A percentile compares a stretch with the other conserved stretches of the same genome.
These are phyloP conservation scores for Diaporthe vexans DNA, from an alignment of 2,329 filamentous ascomycete species.

Conservation along the genomic window DNA sequence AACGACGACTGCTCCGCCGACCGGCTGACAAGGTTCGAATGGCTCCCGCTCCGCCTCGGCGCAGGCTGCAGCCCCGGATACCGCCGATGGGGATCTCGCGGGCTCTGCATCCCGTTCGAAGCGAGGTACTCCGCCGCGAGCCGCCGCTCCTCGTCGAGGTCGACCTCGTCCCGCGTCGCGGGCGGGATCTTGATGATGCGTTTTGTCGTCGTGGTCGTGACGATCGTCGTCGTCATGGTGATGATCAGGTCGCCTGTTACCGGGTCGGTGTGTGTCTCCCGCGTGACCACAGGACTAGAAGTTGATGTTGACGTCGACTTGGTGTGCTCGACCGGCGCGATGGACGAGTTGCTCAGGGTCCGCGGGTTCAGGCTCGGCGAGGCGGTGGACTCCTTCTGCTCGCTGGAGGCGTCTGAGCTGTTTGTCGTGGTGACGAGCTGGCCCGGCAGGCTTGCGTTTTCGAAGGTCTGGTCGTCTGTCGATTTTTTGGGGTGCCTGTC, in stretches of 20 bases:
- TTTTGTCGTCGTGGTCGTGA: not conserved
- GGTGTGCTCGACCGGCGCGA: conserved; percentile 18
- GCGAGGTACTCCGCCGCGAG: conserved; percentile 10
- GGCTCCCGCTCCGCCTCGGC: not conserved
- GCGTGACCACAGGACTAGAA: conserved; percentile 7
- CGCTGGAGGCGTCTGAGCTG: not conserved
- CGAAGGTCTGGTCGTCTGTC: not conserved
- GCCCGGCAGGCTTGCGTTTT: not conserved
- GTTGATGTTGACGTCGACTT: not conserved
- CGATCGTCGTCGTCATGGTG: not conserved
- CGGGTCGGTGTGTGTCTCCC: conserved; percentile 10
- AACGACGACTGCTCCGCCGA: conserved; percentile 9
- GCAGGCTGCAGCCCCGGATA: not conserved
- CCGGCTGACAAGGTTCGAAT: not conserved
- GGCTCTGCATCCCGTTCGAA: conserved; percentile 9
- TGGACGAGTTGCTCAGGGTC: conserved; percentile 4
- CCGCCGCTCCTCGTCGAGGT: conserved; percentile 16
- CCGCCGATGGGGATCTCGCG: not conserved
- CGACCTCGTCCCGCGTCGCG: not conserved
- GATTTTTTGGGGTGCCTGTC: not conserved
- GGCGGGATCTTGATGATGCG: conserved; percentile 13
- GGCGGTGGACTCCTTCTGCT: conserved; percentile 7
- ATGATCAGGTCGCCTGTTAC: not conserved
- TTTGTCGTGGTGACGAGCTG: not conserved
- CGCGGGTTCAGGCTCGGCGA: conserved; percentile 10